These are phyloP conservation scores for Geranium incanum DNA, from an alignment of 441 rosid species.

Conservation along the genomic window DNA sequence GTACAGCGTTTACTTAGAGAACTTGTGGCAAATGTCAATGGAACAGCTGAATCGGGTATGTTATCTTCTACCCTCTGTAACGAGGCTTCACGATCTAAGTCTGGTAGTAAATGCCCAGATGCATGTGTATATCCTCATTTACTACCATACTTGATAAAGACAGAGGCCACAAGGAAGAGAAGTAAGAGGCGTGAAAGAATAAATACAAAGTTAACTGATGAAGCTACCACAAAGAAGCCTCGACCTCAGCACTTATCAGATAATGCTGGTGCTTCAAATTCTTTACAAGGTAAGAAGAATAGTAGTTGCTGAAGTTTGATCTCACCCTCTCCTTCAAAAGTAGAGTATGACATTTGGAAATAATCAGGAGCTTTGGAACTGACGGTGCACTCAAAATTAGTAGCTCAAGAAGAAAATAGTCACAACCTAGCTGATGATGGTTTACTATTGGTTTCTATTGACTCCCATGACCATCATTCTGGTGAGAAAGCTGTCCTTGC, in stretches of 20 bases:
- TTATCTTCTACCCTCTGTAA: slow-evolving; percentile 36
- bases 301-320: slow-evolving; percentile 15
- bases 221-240: slow-evolving; percentile 34
- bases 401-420: slow-evolving; percentile 19
- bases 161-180: slow-evolving; percentile 47
- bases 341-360: slow-evolving; percentile 21
- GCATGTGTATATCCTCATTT: slow-evolving; percentile 32
- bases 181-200: slow-evolving; percentile 36
- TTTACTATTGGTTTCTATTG: slow-evolving; percentile 19
- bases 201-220: slow-evolving; percentile 23
- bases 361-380: slow-evolving; percentile 23
- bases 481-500: slow-evolving; percentile 19
- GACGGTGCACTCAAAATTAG: slow-evolving; percentile 20
- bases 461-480: slow-evolving; percentile 15
- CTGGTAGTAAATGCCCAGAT: slow-evolving; percentile 25
- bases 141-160: slow-evolving; percentile 30
- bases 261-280: slow-evolving; percentile 24
- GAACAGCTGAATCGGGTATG: slow-evolving; percentile 36
- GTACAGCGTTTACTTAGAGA: slow-evolving; percentile 84
- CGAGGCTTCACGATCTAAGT: slow-evolving; percentile 28
- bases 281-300: slow-evolving; percentile 23
- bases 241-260: slow-evolving; percentile 24
- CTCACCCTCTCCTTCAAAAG: slow-evolving; percentile 23
- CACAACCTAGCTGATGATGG: slow-evolving; percentile 24
- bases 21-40: slow-evolving; percentile 54